Percentiles rank a stretch among this genome's conserved stretches.
These are phyloP conservation scores for Coemansia sp. DNA, from an alignment of 192 early-diverging fungal genomes.

Conservation along the genomic window DNA sequence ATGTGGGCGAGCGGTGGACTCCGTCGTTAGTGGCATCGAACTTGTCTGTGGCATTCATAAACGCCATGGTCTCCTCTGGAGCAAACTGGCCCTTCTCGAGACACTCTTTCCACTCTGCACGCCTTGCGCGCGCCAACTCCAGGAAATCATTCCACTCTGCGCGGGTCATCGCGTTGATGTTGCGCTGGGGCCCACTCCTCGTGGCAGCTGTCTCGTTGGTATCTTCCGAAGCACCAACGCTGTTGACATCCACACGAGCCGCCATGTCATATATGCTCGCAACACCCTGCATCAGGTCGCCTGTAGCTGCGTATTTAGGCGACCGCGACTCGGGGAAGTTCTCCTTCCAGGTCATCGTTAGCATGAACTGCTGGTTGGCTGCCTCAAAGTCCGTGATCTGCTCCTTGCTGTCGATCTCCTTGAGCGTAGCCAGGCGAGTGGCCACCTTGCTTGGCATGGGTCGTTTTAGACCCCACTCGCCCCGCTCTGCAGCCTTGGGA, in stretches of 20 bases:
- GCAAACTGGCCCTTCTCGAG: slow-evolving; percentile 40
- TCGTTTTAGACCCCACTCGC: slow-evolving; percentile 79
- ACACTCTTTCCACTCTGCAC: slow-evolving; percentile 56
- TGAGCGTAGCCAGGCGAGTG: slow-evolving; percentile 59
- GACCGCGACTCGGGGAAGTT: slow-evolving; percentile 65
- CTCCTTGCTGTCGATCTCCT: slow-evolving; percentile 66
- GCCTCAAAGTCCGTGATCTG: slow-evolving; percentile 67
- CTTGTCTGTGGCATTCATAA: slow-evolving; percentile 44
- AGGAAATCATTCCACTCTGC: slow-evolving; percentile 64
- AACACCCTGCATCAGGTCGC: slow-evolving; percentile 38
- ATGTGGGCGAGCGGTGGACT: slow-evolving; percentile 56
- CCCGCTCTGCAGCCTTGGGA: slow-evolving; percentile 44
- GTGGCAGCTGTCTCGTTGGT: not conserved
- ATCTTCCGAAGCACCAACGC: not conserved
- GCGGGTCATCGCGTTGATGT: slow-evolving; percentile 60
- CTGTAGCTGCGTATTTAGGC: slow-evolving; percentile 28
- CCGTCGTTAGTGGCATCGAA: slow-evolving; percentile 33
- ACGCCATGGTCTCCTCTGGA: slow-evolving; percentile 39
- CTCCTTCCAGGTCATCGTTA: slow-evolving; percentile 68
- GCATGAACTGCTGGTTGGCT: slow-evolving; percentile 60
- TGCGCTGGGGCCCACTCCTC: slow-evolving; percentile 34
- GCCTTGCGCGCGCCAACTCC: slow-evolving; percentile 54
- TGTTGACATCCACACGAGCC: not conserved
- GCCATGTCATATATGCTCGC: slow-evolving; percentile 3
- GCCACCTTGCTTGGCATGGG: slow-evolving; percentile 63